phyloP scores from a whole-genome alignment of 495 filamentous ascomycete genomes.

The Xylaria scruposa region DNA sequence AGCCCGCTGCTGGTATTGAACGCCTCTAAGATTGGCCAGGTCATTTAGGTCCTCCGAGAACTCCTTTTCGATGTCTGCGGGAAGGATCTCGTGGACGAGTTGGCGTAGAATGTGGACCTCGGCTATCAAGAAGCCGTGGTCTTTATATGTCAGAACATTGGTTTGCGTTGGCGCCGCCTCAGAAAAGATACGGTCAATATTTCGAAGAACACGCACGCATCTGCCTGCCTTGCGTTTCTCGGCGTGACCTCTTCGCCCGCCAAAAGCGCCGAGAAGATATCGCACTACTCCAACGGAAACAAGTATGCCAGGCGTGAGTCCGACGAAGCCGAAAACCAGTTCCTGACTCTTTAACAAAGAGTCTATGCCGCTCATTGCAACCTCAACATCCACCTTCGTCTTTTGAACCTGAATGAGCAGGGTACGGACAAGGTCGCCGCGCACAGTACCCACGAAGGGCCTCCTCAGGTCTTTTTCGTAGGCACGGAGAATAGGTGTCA shows the following conservation, averaged over 20 bases:
- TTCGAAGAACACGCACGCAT: slow-evolving; percentile 75
- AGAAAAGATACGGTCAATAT: slow-evolving; percentile 82
- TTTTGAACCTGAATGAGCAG: slow-evolving; percentile 97
- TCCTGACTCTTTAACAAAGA: slow-evolving; percentile 92
- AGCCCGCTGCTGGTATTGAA: slow-evolving; percentile 74
- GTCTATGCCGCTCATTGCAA: slow-evolving; percentile 94
- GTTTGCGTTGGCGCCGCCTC: slow-evolving; percentile 65
- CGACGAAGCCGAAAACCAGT: slow-evolving; percentile 95
- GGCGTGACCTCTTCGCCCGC: slow-evolving; percentile 69
- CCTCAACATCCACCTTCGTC: slow-evolving; percentile 97
- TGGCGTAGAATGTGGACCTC: slow-evolving; percentile 81
- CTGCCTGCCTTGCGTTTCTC: slow-evolving; percentile 65
- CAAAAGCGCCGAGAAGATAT: slow-evolving; percentile 72
- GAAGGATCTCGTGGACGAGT: slow-evolving; percentile 67
- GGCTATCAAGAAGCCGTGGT: slow-evolving; percentile 87
- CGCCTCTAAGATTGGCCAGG: slow-evolving; percentile 77
- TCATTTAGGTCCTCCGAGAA: slow-evolving; percentile 87
- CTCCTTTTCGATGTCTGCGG: slow-evolving; percentile 73
- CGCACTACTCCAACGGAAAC: slow-evolving; percentile 77
- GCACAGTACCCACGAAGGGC: slow-evolving; percentile 79
- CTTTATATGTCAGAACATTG: slow-evolving; percentile 81
- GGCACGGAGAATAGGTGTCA: slow-evolving; percentile 87
- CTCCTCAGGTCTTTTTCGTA: slow-evolving; percentile 86
- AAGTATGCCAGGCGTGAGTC: slow-evolving; percentile 86
- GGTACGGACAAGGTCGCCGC: slow-evolving; percentile 86